Conservation (phyloP, 1,139 yeast genomes). For the Taphrina sp. region DNA sequence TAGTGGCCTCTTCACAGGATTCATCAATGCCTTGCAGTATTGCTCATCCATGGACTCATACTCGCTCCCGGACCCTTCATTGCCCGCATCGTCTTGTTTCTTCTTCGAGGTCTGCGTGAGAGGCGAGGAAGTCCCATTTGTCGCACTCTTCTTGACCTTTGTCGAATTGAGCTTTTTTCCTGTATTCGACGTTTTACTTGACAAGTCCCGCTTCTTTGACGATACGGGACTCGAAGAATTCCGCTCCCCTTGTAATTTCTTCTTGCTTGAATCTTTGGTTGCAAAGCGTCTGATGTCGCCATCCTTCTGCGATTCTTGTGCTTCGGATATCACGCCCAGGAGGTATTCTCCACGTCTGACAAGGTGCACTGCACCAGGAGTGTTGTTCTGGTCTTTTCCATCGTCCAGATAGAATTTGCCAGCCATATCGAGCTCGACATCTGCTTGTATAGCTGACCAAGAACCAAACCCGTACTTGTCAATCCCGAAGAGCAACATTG, state of each 20-base stretch:
- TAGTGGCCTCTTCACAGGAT: slow-evolving; percentile 72
- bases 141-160: slow-evolving; percentile 3
- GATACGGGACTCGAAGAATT: slow-evolving; percentile 25
- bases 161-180: slow-evolving; percentile 2
- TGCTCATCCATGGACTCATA: slow-evolving; percentile 82
- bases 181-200: neutral
- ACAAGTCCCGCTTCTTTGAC: neutral
- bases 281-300: slow-evolving; percentile 28
- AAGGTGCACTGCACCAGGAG: slow-evolving; percentile 90
- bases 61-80: slow-evolving; percentile 47
- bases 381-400: slow-evolving; percentile 51
- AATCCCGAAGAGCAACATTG: slow-evolving; percentile 81
- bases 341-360: slow-evolving; percentile 92
- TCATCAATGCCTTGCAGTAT: slow-evolving; percentile 61
- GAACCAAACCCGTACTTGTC: slow-evolving; percentile 93
- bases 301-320: neutral
- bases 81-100: slow-evolving; percentile 1
- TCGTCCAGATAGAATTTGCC: slow-evolving; percentile 70
- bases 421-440: slow-evolving; percentile 83
- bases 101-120: neutral
- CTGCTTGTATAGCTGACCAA: slow-evolving; percentile 92
- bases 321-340: slow-evolving; percentile 63
- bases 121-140: slow-evolving; percentile 33
- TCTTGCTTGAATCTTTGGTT: slow-evolving; percentile 14
- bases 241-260: slow-evolving; percentile 7